phyloP scores from a whole-genome alignment of 2,329 filamentous ascomycete genomes.

The Pseudogymnoascus sp. region DNA sequence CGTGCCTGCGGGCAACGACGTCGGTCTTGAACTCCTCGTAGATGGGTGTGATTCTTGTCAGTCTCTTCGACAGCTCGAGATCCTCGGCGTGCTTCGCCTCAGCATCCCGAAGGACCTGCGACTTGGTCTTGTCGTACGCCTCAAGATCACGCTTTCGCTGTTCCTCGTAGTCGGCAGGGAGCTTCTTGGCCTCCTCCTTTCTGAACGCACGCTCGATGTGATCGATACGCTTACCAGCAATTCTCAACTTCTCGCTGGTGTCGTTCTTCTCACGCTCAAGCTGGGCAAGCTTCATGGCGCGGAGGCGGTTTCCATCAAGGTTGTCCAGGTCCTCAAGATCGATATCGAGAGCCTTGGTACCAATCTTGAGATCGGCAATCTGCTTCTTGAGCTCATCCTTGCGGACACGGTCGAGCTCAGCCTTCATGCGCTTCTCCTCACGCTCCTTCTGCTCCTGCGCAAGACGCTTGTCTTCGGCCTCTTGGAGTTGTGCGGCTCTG shows the following conservation, averaged over 20 bases:
- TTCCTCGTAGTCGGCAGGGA: constrained; percentile 74
- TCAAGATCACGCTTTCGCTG: constrained; percentile 74
- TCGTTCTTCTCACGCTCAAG: constrained; percentile 98
- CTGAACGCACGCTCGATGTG: constrained; percentile 95
- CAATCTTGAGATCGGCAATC: constrained; percentile 84
- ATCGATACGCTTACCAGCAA: constrained; percentile 92
- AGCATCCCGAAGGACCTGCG: constrained; percentile 70
- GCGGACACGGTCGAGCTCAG: constrained; percentile 82
- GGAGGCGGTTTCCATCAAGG: constrained; percentile 82
- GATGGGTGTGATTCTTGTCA: constrained; percentile 72
- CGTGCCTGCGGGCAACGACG: constrained; percentile 79
- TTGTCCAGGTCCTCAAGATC: constrained; percentile 77
- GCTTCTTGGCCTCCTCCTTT: constrained; percentile 90
- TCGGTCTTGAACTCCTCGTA: constrained; percentile 81
- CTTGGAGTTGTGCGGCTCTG: constrained; percentile 79
- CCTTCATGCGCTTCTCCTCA: constrained; percentile 77
- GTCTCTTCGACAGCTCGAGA: constrained; percentile 87
- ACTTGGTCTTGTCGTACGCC: constrained; percentile 73
- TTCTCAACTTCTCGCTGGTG: constrained; percentile 80
- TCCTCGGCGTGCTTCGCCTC: constrained; percentile 87
- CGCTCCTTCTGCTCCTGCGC: constrained; percentile 90
- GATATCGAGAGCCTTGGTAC: constrained; percentile 68
- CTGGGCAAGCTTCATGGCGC: constrained; percentile 89
- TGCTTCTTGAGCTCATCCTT: constrained; percentile 92
- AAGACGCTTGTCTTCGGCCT: constrained; percentile 82